Base-by-base conservation (phyloP, 306 rosid genomes). In the Spatholobus suberectus region DNA sequence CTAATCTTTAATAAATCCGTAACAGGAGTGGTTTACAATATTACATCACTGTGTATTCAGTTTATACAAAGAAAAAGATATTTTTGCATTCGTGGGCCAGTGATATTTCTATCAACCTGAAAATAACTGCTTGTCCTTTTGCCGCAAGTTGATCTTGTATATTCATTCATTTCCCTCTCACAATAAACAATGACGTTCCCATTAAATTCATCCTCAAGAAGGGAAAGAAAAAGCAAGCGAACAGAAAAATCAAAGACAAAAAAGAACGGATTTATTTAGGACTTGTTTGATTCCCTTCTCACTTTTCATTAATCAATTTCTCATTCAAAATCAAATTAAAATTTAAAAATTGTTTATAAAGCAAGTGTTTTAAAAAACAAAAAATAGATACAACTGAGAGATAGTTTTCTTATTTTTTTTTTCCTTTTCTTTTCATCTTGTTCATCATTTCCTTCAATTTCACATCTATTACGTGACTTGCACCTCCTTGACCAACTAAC, bases 21-120 rank as follows among this genome's bases (percentile, higher is more conserved):
- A 6, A 6, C 24, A 7, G 5, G 70, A 32, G 15, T 14, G 0
- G 17, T 61, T 61, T 27, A 13, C n/a, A n/a, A n/a, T n/a, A n/a
- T n/a, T n/a, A n/a, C 34, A 29, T 63, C 23, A 6, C 43, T 6
- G 24, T 34, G 23, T 29, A 14, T 66, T 40, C 20, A 73, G 12
- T 21, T 54, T 21, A 6, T 1, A 54, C 24, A 52, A 54, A 18
- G 51, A 24, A 57, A 6, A 43, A 76, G 71, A 61, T 61, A 44
- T 77, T 77, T n/a, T 62, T 29, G 73, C 73, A n/a, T 17, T 44
- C 0, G 81, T 61, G 72, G 79, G 18, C 10, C 58, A 11, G 2
- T 32, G 4, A 51, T 18, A n/a, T 14, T 23, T 75, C 14, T 2
- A 14, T 40, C 8, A n/a, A 20, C 18, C 0, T 15, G 29, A 17